These are phyloP conservation scores for Malassezia psittaci DNA, from an alignment of 1,284 basidiomycete genomes.

Conservation along the genomic window DNA sequence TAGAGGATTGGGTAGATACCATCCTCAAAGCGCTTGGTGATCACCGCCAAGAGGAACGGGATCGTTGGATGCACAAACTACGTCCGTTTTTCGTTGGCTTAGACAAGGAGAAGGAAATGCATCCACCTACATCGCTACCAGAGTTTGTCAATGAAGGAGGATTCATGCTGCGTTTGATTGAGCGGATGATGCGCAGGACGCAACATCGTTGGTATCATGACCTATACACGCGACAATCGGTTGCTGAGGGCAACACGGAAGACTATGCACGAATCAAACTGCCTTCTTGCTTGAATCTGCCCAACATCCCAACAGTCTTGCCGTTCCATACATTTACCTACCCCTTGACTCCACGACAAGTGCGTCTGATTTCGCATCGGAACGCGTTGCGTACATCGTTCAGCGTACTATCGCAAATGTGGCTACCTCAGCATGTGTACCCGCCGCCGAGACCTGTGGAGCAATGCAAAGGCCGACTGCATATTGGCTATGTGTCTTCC, in stretches of 20 bases:
- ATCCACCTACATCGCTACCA: slow-evolving; percentile 15
- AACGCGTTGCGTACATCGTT: slow-evolving; percentile 57
- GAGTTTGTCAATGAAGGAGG: slow-evolving; percentile 49
- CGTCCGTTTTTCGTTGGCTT: slow-evolving; percentile 45
- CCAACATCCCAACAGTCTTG: slow-evolving; percentile 54
- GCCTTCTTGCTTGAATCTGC: slow-evolving; percentile 50
- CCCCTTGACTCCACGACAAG: slow-evolving; percentile 53
- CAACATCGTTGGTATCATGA: slow-evolving; percentile 55
- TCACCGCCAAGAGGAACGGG: slow-evolving; percentile 32
- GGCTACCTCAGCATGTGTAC: slow-evolving; percentile 53
- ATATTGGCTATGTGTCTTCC: slow-evolving; percentile 57
- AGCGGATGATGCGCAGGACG: slow-evolving; percentile 53
- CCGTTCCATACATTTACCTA: slow-evolving; percentile 59
- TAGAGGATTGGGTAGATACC: slow-evolving; percentile 53
- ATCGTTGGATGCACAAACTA: slow-evolving; percentile 50
- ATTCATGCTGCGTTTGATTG: slow-evolving; percentile 55
- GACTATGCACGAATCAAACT: slow-evolving; percentile 47
- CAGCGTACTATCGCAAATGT: slow-evolving; percentile 52
- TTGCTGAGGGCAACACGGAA: background rate
- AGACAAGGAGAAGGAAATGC: slow-evolving; percentile 20
- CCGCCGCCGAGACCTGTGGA: slow-evolving; percentile 55
- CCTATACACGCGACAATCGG: slow-evolving; percentile 17
- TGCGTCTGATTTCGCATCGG: slow-evolving; percentile 56
- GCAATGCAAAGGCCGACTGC: slow-evolving; percentile 52
- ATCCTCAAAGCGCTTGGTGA: slow-evolving; percentile 45